A percentile compares a stretch with the other conserved stretches of the same genome.
These are phyloP conservation scores for Ceratobasidium sp. DNA, from an alignment of 1,284 basidiomycete genomes.

Conservation along the genomic window DNA sequence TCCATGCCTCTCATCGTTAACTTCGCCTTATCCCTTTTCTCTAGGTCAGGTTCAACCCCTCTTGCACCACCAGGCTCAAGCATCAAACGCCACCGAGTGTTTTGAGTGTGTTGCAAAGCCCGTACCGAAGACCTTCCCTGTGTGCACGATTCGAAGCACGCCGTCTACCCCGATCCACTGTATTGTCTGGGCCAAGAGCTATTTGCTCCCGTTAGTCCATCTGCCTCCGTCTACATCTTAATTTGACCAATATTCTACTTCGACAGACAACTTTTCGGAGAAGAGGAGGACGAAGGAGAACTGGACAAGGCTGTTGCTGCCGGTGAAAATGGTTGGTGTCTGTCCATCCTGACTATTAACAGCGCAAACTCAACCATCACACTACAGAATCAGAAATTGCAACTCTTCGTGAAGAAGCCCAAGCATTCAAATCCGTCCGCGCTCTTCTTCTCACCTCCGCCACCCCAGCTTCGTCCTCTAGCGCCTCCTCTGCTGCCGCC, in stretches of 20 bases:
- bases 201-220: slow-evolving; percentile 85
- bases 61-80: slow-evolving; percentile 55
- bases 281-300: slow-evolving; percentile 83
- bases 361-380: too few species aligned
- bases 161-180: slow-evolving; percentile 98
- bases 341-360: neutral
- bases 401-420: slow-evolving; percentile 86
- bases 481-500: slow-evolving; percentile 48
- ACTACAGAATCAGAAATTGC: slow-evolving; percentile 86
- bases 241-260: neutral
- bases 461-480: slow-evolving; percentile 50
- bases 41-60: slow-evolving; percentile 74
- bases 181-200: slow-evolving; percentile 99
- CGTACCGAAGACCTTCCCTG: slow-evolving; percentile 93
- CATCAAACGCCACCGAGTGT: slow-evolving; percentile 78
- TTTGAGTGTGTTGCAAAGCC: slow-evolving; percentile 93
- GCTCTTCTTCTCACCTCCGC: slow-evolving; percentile 37
- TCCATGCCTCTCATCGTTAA: slow-evolving; percentile 57
- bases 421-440: slow-evolving; percentile 86
- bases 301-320: slow-evolving; percentile 87
- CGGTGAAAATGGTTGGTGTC: slow-evolving; percentile 80
- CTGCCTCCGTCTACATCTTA: slow-evolving; percentile 15
- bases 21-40: neutral
- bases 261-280: slow-evolving; percentile 90
- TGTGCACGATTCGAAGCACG: slow-evolving; percentile 98